Evolutionary conservation across 257 asterid genomes (phyloP).

Genomic region (Ajuga chamaepitys): DNA sequence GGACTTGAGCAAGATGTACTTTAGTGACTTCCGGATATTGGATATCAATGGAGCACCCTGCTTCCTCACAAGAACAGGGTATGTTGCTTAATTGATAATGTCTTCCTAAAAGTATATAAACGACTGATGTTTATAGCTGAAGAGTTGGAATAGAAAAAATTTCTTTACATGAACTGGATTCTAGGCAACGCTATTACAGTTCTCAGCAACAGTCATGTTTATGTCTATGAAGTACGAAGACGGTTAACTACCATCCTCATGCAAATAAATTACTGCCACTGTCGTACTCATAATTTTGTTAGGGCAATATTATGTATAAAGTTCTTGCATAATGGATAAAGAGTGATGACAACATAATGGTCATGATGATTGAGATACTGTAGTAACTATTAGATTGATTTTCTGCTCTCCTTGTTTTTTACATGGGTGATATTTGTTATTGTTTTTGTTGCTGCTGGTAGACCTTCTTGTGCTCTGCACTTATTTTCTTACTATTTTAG

Average conservation of each 20-base stretch:
- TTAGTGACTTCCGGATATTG: constrained; percentile 67
- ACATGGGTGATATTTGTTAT: background rate
- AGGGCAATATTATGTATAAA: too few relatives aligned
- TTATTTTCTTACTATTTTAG: too few relatives aligned
- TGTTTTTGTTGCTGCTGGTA: too few relatives aligned
- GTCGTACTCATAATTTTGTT: too few relatives aligned
- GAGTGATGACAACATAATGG: too few relatives aligned
- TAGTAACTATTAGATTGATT: background rate
- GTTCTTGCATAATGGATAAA: too few relatives aligned
- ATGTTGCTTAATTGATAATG: constrained; percentile 15
- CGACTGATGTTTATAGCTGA: background rate
- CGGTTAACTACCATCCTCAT: background rate
- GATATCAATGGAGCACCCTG: constrained; percentile 78
- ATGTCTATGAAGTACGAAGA: background rate
- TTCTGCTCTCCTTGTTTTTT: background rate
- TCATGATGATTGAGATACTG: too few relatives aligned
- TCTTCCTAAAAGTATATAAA: background rate
- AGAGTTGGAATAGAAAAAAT: background rate
- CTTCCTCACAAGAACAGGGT: constrained; percentile 98
- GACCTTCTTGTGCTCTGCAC: too few relatives aligned
- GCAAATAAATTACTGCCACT: too few relatives aligned
- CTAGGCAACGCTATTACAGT: background rate
- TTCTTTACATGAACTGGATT: background rate
- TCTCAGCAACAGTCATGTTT: background rate
- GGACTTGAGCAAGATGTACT: constrained; percentile 87